Percentiles rank a stretch among this genome's conserved stretches.
phyloP scores from a whole-genome alignment of 257 asterid species.

The Nicotiana attenuata region DNA sequence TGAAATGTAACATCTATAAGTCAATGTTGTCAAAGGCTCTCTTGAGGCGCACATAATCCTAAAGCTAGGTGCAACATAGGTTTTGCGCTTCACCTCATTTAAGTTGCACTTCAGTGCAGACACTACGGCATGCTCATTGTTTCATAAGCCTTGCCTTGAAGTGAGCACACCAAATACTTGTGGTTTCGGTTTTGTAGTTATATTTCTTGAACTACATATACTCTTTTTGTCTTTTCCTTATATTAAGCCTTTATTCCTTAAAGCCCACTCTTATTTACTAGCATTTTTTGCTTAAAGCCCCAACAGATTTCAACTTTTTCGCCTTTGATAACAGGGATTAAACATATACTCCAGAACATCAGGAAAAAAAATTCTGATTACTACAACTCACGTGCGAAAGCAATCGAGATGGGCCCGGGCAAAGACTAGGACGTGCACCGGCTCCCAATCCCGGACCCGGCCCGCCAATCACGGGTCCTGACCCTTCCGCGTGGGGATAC shows the following conservation, averaged over 20 bases:
- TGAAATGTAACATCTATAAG: neutral
- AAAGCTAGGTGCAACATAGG: neutral
- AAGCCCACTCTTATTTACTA: neutral
- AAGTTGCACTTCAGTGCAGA: neutral
- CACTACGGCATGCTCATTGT: neutral
- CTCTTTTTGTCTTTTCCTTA: neutral
- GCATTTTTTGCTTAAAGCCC: neutral
- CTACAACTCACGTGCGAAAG: constrained; percentile 4
- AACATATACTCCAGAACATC: neutral
- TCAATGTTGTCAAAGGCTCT: neutral
- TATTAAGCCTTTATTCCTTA: neutral
- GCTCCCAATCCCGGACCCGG: constrained; percentile 2
- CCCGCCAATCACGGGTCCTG: neutral
- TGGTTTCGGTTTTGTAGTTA: neutral
- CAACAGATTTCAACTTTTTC: neutral
- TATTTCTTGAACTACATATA: neutral
- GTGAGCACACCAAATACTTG: neutral
- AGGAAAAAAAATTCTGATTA: neutral
- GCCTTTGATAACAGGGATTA: neutral
- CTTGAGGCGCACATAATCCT: neutral
- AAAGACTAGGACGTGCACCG: neutral
- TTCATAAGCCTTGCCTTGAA: neutral
- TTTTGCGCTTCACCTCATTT: neutral
- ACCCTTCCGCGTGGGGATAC: neutral
- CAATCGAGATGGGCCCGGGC: constrained; percentile 1